phyloP scores from a whole-genome alignment of 805 yeast genomes.

The Zygosaccharomyces pseudorouxii region DNA sequence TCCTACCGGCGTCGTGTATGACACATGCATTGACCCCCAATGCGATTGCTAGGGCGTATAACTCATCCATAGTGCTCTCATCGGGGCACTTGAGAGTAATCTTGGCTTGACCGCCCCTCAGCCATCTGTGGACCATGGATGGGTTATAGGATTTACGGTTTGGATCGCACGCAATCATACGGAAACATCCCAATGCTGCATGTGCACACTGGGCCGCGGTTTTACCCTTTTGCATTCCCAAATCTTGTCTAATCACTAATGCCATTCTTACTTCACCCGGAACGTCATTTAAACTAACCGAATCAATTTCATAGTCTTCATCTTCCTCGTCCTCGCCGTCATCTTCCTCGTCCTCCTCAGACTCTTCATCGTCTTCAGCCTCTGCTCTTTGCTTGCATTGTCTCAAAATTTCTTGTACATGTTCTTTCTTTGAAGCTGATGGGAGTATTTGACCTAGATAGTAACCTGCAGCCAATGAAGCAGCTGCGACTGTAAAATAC shows the following conservation, averaged over 20 bases:
- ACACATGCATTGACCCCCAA: slow-evolving; percentile 72
- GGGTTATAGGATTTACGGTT: slow-evolving; percentile 53
- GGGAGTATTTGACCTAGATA: slow-evolving; percentile 26
- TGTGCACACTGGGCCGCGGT: slow-evolving; percentile 97
- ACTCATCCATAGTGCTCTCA: slow-evolving; percentile 63
- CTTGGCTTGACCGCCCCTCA: slow-evolving; percentile 83
- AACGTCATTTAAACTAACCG: slow-evolving; percentile 54
- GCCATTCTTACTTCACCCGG: slow-evolving; percentile 87
- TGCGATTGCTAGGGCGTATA: slow-evolving; percentile 77
- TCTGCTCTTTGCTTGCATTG: slow-evolving; percentile 19
- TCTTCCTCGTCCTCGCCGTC: slow-evolving; percentile 47
- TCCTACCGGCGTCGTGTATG: slow-evolving; percentile 95
- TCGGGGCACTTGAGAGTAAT: slow-evolving; percentile 74
- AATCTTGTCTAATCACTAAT: slow-evolving; percentile 78
- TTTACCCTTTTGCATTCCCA: slow-evolving; percentile 91
- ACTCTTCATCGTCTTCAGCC: slow-evolving; percentile 15
- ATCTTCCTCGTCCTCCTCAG: slow-evolving; percentile 30
- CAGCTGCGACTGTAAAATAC: slow-evolving; percentile 26
- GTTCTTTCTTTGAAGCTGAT: slow-evolving; percentile 14
- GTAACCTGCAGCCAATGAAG: slow-evolving; percentile 31
- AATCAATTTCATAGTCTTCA: slow-evolving; percentile 55
- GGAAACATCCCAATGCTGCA: slow-evolving; percentile 90
- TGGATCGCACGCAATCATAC: slow-evolving; percentile 51
- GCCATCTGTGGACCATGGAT: slow-evolving; percentile 69
- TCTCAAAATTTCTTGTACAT: slow-evolving; percentile 14